Percentiles rank a stretch among this genome's conserved stretches.
Evolutionary conservation across 2,329 filamentous ascomycete genomes (phyloP).

Genomic region (Fusarium succisae): DNA sequence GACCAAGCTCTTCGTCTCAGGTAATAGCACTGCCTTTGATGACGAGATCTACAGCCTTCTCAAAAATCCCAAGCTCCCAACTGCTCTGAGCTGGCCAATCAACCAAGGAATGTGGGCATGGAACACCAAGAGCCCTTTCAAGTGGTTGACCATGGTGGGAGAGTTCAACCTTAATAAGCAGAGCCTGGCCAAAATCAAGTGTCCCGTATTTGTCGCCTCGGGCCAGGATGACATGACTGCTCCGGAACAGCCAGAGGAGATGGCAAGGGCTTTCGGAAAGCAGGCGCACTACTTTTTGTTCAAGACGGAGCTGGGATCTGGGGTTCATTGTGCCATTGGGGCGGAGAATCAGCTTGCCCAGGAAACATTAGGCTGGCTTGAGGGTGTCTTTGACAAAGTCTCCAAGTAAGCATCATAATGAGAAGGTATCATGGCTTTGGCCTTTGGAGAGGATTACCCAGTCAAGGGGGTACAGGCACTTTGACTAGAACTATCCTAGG

Average conservation of each 20-base stretch:
- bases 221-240: neutral
- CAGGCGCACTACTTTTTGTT: neutral
- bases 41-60: neutral
- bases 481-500: neutral
- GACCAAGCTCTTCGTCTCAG: neutral
- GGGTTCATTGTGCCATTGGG: neutral
- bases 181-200: conserved; percentile 15
- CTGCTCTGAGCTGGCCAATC: neutral
- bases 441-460: rapidly evolving
- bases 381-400: neutral
- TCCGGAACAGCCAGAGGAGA: neutral
- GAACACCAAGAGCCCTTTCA: neutral
- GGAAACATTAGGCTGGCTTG: neutral
- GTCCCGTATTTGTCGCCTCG: neutral
- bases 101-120: conserved; percentile 2
- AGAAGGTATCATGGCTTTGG: neutral
- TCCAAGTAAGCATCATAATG: rapidly evolving
- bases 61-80: neutral
- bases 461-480: no score
- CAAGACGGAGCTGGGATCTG: neutral
- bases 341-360: neutral
- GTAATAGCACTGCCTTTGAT: neutral
- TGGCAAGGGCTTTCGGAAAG: neutral
- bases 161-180: conserved; percentile 18
- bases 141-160: neutral